Evolutionary conservation across 805 yeast genomes (phyloP).

Genomic region (Priceomyces medius): DNA sequence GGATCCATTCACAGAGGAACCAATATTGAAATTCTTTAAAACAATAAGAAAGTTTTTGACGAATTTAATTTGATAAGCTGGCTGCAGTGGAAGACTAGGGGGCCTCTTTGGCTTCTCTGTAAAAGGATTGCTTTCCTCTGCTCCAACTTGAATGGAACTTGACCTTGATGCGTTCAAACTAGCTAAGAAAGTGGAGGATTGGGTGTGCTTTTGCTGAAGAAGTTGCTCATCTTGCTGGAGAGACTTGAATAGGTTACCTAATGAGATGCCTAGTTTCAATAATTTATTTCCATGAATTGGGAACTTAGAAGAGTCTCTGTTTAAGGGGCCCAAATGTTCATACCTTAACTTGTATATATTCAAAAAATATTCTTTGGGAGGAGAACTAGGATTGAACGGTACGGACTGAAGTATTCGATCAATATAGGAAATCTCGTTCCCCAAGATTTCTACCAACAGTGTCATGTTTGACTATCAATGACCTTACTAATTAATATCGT

Average conservation of each 20-base stretch:
- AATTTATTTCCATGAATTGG: constrained; percentile 39
- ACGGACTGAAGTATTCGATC: constrained; percentile 29
- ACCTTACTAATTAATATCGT: no score
- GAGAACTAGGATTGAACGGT: constrained; percentile 28
- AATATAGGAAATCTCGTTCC: constrained; percentile 25
- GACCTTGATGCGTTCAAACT: constrained; percentile 9
- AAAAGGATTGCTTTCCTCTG: constrained; percentile 8
- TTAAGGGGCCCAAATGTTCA: constrained; percentile 20
- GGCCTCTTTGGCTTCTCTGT: constrained; percentile 2
- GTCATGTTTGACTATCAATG: constrained; percentile 4
- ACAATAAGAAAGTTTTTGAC: constrained; percentile 30
- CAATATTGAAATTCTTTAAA: constrained; percentile 42
- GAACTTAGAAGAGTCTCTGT: constrained; percentile 21
- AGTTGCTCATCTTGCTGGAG: constrained; percentile 34
- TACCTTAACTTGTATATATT: constrained; percentile 30
- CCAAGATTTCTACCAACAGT: constrained; percentile 16
- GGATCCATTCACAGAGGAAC: constrained; percentile 12
- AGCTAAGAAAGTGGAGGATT: constrained; percentile 15
- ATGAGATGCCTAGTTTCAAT: constrained; percentile 40
- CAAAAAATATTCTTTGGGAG: constrained; percentile 23
- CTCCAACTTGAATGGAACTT: constrained; percentile 3
- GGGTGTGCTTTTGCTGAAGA: constrained; percentile 24
- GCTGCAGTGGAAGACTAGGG: constrained; percentile 14
- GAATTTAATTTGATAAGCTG: constrained; percentile 33
- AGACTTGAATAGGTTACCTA: constrained; percentile 40